A percentile compares a stretch with the other conserved stretches of the same genome.
phyloP scores from a whole-genome alignment of 2,329 filamentous ascomycete species.

The Ambrosiella xylebori region DNA sequence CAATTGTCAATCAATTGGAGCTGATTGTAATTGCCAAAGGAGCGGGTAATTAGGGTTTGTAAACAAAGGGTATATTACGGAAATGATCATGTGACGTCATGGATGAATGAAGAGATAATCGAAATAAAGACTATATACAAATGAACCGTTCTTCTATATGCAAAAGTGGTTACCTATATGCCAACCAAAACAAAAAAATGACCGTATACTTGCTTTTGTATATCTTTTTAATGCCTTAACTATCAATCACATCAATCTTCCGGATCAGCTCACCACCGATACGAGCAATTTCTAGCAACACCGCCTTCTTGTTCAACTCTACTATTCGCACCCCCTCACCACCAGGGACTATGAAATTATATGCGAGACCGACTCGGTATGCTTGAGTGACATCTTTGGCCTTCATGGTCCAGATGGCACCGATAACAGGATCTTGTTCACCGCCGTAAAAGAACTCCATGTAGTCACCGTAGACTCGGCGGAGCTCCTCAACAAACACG shows the following conservation, averaged over 20 bases:
- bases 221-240: slow-evolving; percentile 7
- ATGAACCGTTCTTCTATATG: slow-evolving; percentile 6
- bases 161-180: not conserved
- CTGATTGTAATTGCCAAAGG: too few relatives aligned
- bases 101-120: not conserved
- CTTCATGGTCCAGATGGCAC: slow-evolving; percentile 41
- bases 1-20: too few relatives aligned
- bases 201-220: not conserved
- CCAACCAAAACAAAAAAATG: slow-evolving; percentile 1
- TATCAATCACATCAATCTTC: slow-evolving; percentile 36
- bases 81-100: too few relatives aligned
- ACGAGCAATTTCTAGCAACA: slow-evolving; percentile 56
- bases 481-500: slow-evolving; percentile 50
- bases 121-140: slow-evolving; percentile 3
- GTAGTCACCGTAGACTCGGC: slow-evolving; percentile 45
- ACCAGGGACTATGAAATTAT: slow-evolving; percentile 29
- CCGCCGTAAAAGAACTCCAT: slow-evolving; percentile 67
- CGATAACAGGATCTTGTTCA: slow-evolving; percentile 35
- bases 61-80: too few relatives aligned
- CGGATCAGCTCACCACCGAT: slow-evolving; percentile 51
- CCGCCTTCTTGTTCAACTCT: slow-evolving; percentile 47
- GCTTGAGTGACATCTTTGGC: slow-evolving; percentile 29
- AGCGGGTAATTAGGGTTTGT: too few relatives aligned
- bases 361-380: slow-evolving; percentile 56
- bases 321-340: slow-evolving; percentile 31